phyloP scores from a whole-genome alignment of 768 basidiomycete species.

The Harrya chromipes region DNA sequence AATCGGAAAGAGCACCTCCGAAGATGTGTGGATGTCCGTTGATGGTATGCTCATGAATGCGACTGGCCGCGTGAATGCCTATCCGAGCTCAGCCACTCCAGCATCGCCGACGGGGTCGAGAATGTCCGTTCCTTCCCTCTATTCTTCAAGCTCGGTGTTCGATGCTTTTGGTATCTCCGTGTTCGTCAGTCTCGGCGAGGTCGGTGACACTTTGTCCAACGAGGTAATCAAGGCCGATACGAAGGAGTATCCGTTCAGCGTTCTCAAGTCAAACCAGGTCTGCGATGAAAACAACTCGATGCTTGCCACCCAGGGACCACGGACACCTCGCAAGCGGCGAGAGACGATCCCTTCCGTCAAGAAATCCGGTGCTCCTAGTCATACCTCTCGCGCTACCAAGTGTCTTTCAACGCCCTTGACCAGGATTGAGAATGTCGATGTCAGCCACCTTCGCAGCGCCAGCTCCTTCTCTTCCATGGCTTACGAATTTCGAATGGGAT shows the following conservation, averaged over 20 bases:
- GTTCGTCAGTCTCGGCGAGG: constrained; percentile 10
- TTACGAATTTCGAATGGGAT: constrained; percentile 23
- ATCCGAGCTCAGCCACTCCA: too few species aligned
- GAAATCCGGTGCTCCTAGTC: background rate
- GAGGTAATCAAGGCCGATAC: background rate
- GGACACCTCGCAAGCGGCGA: constrained; percentile 13
- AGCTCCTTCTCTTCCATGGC: constrained; percentile 28
- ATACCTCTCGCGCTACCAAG: constrained; percentile 7
- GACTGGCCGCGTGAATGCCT: constrained; percentile 9
- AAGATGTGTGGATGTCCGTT: constrained; percentile 24
- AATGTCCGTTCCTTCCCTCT: constrained; percentile 5
- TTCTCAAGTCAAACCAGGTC: background rate
- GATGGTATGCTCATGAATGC: constrained; percentile 19
- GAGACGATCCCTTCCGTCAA: constrained; percentile 12
- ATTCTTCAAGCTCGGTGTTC: constrained; percentile 15
- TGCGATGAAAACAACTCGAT: constrained; percentile 2
- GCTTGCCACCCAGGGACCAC: background rate
- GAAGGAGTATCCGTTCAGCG: background rate
- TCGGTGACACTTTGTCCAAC: background rate
- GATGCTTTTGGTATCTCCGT: constrained; percentile 19
- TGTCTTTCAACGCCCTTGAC: constrained; percentile 16
- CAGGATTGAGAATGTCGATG: constrained; percentile 12
- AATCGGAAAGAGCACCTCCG: constrained; percentile 1
- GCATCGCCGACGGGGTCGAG: constrained; percentile 1
- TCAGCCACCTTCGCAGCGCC: constrained; percentile 13